Conservation (phyloP, 768 basidiomycete species). For the Tricholoma sp. region DNA sequence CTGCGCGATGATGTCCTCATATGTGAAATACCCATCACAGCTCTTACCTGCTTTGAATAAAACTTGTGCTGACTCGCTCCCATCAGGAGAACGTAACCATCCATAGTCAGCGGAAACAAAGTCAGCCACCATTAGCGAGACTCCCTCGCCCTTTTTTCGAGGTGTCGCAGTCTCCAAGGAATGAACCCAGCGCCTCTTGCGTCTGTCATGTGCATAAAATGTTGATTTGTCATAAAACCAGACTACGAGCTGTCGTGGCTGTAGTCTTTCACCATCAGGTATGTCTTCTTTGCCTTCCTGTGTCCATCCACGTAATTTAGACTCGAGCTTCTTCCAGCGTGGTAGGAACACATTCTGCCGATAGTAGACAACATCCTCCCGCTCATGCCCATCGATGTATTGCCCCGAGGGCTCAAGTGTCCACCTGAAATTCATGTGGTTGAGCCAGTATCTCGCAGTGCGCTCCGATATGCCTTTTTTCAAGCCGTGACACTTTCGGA, state of each 20-base stretch:
- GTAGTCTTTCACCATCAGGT: not conserved
- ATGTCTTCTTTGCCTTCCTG: slow-evolving; percentile 5
- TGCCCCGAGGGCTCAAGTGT: slow-evolving; percentile 19
- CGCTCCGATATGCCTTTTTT: slow-evolving; percentile 10
- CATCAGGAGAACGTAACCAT: slow-evolving; percentile 21
- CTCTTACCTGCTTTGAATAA: slow-evolving; percentile 21
- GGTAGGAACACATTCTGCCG: slow-evolving; percentile 20
- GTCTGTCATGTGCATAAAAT: slow-evolving; percentile 26
- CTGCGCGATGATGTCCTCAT: slow-evolving; percentile 20
- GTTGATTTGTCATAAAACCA: slow-evolving; percentile 27
- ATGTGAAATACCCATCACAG: slow-evolving; percentile 23
- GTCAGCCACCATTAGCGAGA: slow-evolving; percentile 29
- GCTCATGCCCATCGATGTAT: too few relatives aligned
- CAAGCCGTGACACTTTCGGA: slow-evolving; percentile 2
- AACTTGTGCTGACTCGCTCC: slow-evolving; percentile 11
- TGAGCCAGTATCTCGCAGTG: slow-evolving; percentile 29
- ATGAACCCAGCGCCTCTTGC: slow-evolving; percentile 19
- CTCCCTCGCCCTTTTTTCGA: slow-evolving; percentile 22
- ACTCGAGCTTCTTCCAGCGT: slow-evolving; percentile 10
- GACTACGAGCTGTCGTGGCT: slow-evolving; percentile 10
- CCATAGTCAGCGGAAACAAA: slow-evolving; percentile 29
- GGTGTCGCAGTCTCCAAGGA: slow-evolving; percentile 3
- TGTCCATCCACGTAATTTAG: slow-evolving; percentile 7
- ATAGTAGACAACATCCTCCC: slow-evolving; percentile 27
- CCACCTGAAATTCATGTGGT: slow-evolving; percentile 22